These are phyloP conservation scores for Cyberlindnera veronae DNA, from an alignment of 805 yeast species.

Conservation along the genomic window DNA sequence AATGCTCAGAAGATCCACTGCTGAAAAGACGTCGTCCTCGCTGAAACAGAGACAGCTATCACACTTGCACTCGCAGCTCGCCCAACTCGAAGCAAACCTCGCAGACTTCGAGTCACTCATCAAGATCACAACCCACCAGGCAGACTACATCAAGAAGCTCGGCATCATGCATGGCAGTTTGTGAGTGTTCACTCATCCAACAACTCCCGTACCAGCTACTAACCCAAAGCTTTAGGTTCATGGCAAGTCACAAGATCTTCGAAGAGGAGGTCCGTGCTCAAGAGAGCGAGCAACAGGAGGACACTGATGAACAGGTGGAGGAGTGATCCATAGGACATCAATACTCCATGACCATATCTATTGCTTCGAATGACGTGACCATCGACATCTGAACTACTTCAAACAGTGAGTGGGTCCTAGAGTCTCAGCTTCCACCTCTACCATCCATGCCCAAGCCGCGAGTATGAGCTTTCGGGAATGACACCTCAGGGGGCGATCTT, in stretches of 20 bases:
- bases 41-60: slow-evolving; percentile 44
- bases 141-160: slow-evolving; percentile 45
- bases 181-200: slow-evolving; percentile 12
- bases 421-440: too few species aligned
- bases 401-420: too few species aligned
- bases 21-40: slow-evolving; percentile 18
- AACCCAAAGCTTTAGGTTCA: slow-evolving; percentile 16
- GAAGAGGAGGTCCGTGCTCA: slow-evolving; percentile 25
- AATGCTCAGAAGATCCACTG: slow-evolving; percentile 22
- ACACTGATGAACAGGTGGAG: background rate
- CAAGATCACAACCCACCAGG: slow-evolving; percentile 49
- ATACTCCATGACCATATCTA: background rate
- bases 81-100: slow-evolving; percentile 53
- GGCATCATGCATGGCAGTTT: slow-evolving; percentile 58
- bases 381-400: too few species aligned
- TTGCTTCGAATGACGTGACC: background rate
- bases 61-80: slow-evolving; percentile 49
- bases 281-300: slow-evolving; percentile 9
- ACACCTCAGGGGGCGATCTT: too few species aligned
- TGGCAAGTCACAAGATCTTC: slow-evolving; percentile 29
- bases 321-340: background rate
- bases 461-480: too few species aligned
- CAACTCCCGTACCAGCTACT: background rate
- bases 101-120: slow-evolving; percentile 49
- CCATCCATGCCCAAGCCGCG: too few species aligned